Conservation (phyloP, 2,329 filamentous ascomycete species). For the Incumbomyces lentus region DNA sequence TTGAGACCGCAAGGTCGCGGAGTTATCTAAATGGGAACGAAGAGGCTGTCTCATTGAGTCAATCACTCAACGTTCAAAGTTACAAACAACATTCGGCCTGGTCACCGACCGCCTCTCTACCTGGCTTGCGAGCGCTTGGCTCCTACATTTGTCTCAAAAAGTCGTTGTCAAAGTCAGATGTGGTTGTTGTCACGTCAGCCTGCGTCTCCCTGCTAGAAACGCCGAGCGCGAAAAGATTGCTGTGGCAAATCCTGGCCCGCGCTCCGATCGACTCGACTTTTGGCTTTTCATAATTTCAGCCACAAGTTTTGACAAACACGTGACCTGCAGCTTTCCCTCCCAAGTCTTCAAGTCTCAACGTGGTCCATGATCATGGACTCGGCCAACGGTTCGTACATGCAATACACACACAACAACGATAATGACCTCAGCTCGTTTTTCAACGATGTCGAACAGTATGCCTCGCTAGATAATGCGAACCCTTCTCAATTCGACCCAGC, state of each 20-base stretch:
- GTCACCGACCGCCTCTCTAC: conserved; percentile 1
- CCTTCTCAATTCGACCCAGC: conserved; percentile 14
- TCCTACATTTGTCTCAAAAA: conserved; percentile 3
- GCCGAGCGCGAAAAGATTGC: conserved; percentile 4
- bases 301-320: conserved; percentile 3
- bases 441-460: conserved; percentile 2
- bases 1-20: neutral
- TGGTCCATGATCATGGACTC: neutral
- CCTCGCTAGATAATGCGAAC: neutral
- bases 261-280: neutral
- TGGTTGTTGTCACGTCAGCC: conserved; percentile 7
- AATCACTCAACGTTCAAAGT: conserved; percentile 1
- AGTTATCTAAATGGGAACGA: neutral
- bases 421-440: conserved; percentile 15
- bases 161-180: conserved; percentile 2
- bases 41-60: neutral
- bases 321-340: neutral
- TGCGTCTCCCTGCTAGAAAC: conserved; percentile 5
- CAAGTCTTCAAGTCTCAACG: neutral
- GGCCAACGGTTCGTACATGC: conserved; percentile 12
- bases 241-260: conserved; percentile 7
- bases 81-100: conserved; percentile 4
- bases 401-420: conserved; percentile 13
- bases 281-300: conserved; percentile 6
- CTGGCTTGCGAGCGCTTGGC: neutral